Evolutionary conservation across 2,329 filamentous ascomycete genomes (phyloP), one percentile per base, ranked within the genome.

Genomic region (Simplicillium aogashimaense): DNA sequence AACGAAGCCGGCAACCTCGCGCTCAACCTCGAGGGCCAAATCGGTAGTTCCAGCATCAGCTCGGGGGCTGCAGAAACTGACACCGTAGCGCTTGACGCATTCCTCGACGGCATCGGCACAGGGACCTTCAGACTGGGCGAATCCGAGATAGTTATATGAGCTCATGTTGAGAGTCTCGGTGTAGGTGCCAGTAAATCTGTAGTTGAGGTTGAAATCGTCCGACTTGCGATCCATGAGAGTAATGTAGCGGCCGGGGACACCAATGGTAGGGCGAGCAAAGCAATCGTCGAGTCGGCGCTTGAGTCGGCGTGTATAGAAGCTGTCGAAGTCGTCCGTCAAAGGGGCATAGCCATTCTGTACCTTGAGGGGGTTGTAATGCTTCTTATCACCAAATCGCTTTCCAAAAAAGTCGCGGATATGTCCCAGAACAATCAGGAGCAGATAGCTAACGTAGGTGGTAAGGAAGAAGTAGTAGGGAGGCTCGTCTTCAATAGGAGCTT

Each of bases 101-200:
- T 89, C 83, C 66, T 98, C 92, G 4, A 90, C 86, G 12, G 86
- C 83, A 59, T 97, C 90, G 36, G 92, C 92, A 57, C 92, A 98
- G 32, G 92, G 90, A 10, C 92, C 92, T 50, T 97, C 89, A 0
- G 92, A 95, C 61, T 98, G 92, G 38, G 92, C 92, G 54, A 98
- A 98, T 34, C 92, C 92, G 17, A 98, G 84, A 59, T 98, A 98
- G 65, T 98, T 98, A 74, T 98, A 98, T 1, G 92, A 98, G 68
- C 90, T 95, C 83, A 98, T 84, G 66, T 98, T 98, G 53, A 98
- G 70, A 0, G 92, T 97, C 63, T 98, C 87, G 1, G 90, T 97
- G 43, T 78, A 83, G 36, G 87, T 94, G 43, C 92, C 92, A 2
- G 86, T 89, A 61, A 88, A 81, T 58, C 85, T 78, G 69, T 95